Evolutionary conservation across 139 green algal genomes (phyloP).

Genomic region (Diplosphaera chodatii): DNA sequence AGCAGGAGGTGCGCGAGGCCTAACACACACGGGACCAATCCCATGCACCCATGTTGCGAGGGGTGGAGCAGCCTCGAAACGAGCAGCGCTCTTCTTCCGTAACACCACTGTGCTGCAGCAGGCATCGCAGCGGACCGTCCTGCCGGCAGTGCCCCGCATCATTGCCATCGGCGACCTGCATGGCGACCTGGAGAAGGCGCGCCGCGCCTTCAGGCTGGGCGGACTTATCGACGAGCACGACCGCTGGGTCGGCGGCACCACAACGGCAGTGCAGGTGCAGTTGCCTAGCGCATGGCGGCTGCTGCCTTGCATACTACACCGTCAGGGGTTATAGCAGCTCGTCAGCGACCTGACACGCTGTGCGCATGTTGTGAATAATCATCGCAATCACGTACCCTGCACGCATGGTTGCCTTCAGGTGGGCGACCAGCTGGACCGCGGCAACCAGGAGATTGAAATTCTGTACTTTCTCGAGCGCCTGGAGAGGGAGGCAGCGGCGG

Average conservation of each 20-base stretch:
- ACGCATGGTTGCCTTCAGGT: too few species aligned
- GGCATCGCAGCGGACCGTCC: constrained; percentile 7
- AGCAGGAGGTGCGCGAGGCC: background rate
- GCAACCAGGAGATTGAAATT: constrained; percentile 82
- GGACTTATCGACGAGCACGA: constrained; percentile 67
- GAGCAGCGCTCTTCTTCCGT: too few species aligned
- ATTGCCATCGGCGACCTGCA: constrained; percentile 92
- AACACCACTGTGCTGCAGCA: too few species aligned
- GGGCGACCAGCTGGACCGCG: constrained; percentile 89
- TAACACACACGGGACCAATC: too few species aligned
- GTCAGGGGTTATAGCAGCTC: too few species aligned
- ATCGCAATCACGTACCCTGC: too few species aligned
- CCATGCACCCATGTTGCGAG: too few species aligned
- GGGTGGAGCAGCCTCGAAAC: too few species aligned
- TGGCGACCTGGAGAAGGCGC: constrained; percentile 83
- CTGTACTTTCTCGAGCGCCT: constrained; percentile 81
- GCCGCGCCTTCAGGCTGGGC: constrained; percentile 63
- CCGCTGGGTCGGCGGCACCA: constrained; percentile 65
- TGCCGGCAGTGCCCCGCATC: constrained; percentile 47
- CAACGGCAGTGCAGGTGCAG: constrained; percentile 72
- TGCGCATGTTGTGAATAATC: too few species aligned
- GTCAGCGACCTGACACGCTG: too few species aligned
- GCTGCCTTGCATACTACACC: too few species aligned
- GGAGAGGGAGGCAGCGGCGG: constrained; percentile 36
- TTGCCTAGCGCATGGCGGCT: too few species aligned